These are phyloP conservation scores for Dactylellina parvicollis DNA, from an alignment of 2,329 filamentous ascomycete genomes.

Conservation along the genomic window DNA sequence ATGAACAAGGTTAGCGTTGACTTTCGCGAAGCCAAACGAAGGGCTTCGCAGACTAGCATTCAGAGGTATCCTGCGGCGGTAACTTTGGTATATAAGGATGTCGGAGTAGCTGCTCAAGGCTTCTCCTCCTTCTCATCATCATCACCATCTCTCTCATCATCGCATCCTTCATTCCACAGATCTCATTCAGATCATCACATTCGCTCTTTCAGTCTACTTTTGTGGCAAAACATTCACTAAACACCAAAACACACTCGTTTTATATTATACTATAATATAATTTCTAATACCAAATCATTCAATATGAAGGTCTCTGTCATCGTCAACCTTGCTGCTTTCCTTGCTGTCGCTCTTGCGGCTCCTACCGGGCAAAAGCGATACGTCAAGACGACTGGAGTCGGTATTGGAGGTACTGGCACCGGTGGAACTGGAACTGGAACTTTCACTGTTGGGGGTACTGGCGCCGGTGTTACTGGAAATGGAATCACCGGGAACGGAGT, in stretches of 20 bases:
- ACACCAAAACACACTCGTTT: conserved; percentile 15
- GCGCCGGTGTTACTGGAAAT: not conserved
- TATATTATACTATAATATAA: conserved; percentile 21
- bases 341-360: conserved; percentile 21
- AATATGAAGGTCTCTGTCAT: conserved; percentile 49
- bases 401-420: too few relatives aligned
- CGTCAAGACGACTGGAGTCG: too few relatives aligned
- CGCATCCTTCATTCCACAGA: conserved; percentile 2
- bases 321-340: conserved; percentile 9
- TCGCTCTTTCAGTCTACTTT: conserved; percentile 25
- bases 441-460: not conserved
- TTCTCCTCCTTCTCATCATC: conserved; percentile 39
- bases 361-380: conserved; percentile 5
- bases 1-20: conserved; percentile 2
- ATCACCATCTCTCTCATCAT: conserved; percentile 25
- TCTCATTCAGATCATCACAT: conserved; percentile 43
- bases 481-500: not conserved
- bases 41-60: not conserved
- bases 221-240: conserved; percentile 14
- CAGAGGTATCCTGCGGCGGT: not conserved
- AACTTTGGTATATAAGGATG: conserved; percentile 41
- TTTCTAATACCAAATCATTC: conserved; percentile 14
- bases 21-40: not conserved
- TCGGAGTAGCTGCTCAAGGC: not conserved
- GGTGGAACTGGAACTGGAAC: too few relatives aligned